Evolutionary conservation across 163 green algal species (phyloP).

Genomic region (Coccomyxa subellipsoidea): DNA sequence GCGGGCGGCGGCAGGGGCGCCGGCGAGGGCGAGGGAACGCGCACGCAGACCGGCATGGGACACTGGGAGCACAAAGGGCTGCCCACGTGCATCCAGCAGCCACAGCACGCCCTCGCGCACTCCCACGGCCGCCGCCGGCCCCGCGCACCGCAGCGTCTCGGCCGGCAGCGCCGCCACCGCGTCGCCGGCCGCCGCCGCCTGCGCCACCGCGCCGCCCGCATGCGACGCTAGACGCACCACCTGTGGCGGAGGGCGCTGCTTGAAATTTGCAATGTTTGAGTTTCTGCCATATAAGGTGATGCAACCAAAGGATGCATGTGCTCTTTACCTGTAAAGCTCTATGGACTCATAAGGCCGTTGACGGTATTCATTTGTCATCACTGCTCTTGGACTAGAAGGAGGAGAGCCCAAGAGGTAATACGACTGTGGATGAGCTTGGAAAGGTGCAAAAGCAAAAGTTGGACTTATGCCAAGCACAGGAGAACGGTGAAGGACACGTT

Average conservation of each 20-base stretch:
- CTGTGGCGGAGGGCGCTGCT: constrained; percentile 13
- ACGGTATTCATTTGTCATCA: no score
- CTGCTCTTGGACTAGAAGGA: no score
- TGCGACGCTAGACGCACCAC: constrained; percentile 20
- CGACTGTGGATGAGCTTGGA: no score
- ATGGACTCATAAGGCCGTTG: no score
- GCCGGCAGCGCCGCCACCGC: constrained; percentile 50
- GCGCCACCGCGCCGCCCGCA: constrained; percentile 9
- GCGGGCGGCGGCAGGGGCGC: constrained; percentile 48
- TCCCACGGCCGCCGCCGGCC: constrained; percentile 53
- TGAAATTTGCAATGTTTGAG: no score
- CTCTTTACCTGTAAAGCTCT: no score
- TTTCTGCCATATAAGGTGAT: no score
- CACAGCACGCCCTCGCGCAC: constrained; percentile 57
- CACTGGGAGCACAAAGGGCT: constrained; percentile 63
- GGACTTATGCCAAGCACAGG: no score
- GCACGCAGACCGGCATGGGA: constrained; percentile 56
- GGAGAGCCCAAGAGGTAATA: no score
- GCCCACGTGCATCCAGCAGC: constrained; percentile 46
- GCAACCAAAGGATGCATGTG: no score
- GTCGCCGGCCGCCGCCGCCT: constrained; percentile 20
- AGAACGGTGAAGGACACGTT: no score
- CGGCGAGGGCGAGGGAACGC: constrained; percentile 53
- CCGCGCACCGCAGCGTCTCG: constrained; percentile 32
- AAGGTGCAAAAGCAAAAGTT: no score